Evolutionary conservation across 371 early-diverging fungal genomes (phyloP).

Genomic region (Syncephalastrum racemosum): DNA sequence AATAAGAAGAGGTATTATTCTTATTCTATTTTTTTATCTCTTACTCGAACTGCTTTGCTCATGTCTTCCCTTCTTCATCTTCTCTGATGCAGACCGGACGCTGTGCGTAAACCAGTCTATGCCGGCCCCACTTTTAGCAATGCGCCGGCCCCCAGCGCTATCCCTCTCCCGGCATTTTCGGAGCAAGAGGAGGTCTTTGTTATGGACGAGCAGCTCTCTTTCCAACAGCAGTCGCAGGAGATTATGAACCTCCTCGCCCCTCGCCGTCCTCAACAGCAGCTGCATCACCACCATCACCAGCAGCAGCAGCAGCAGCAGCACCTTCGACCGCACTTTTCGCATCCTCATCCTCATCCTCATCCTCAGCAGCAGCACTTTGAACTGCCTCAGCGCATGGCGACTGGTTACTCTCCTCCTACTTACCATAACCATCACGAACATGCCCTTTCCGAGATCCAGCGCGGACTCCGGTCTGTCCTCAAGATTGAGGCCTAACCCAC

Average conservation of each 20-base stretch:
- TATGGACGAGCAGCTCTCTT: constrained; percentile 14
- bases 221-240: constrained; percentile 36
- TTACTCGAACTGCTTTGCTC: too few relatives aligned
- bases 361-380: constrained; percentile 12
- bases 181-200: constrained; percentile 26
- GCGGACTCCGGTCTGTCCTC: constrained; percentile 46
- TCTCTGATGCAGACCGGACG: too few relatives aligned
- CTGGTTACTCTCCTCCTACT: constrained; percentile 23
- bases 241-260: constrained; percentile 29
- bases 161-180: constrained; percentile 73
- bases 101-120: constrained; percentile 47
- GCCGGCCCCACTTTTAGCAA: constrained; percentile 84
- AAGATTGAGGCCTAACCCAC: constrained; percentile 39
- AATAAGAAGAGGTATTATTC: neutral
- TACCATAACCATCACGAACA: constrained; percentile 20
- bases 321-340: constrained; percentile 2
- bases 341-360: constrained; percentile 11
- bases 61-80: too few relatives aligned
- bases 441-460: constrained; percentile 48
- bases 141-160: constrained; percentile 71
- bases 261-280: constrained; percentile 11
- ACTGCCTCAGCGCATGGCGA: constrained; percentile 18
- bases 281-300: neutral
- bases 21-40: too few relatives aligned
- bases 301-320: constrained; percentile 3